Base-by-base conservation (phyloP, 495 filamentous ascomycete genomes). In the Aspergillus wentii region DNA sequence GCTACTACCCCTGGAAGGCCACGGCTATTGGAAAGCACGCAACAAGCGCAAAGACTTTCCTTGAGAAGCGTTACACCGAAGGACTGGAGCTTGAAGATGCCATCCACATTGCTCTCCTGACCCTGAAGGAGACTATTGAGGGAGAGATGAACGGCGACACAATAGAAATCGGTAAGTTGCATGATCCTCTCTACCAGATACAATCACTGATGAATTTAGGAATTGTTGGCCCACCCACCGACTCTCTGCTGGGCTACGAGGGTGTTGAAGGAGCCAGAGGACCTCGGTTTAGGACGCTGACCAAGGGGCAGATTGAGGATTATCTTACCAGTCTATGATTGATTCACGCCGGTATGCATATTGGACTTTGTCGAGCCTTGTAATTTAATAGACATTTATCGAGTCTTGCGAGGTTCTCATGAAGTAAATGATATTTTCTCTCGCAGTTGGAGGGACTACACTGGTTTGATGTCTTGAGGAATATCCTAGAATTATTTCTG, bases 121-220 rank as follows among this genome's bases (percentile, higher is more conserved):
- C 92, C 29, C 68, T 99, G 60, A 99, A 99, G 75, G 92, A 99
- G 76, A 95, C 89, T 18, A 97, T 97, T 49, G 92, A 96, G 65
- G 92, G 92, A 17, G 92, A 98, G 69, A 96, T 97, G 92, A 97
- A 87, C 55, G 92, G 92, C 33, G 94, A 97, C 64, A 97, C 92
- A 27, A 91, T 99, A 50, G 92, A 99, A 72, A 95, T 99, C 54
- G 91, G 91, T 91, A 56, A 66, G 83, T 51, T 9, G 26, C 26
- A 29, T 19, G 16, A 11, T 13, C 27, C 13, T 32, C 4, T 15
- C 8, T 36, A 20, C 11, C 15, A 18, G 26, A 19, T 37, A 14
- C 44, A 44, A 56, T 31, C 62, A 31, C 10, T 43, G 32, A 8
- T 35, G 32, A 45, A 31, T 31, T 10, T 42, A 92, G 89, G 89